Base-by-base conservation (phyloP, 2,329 filamentous ascomycete species). In the Pezicula radicicola region DNA sequence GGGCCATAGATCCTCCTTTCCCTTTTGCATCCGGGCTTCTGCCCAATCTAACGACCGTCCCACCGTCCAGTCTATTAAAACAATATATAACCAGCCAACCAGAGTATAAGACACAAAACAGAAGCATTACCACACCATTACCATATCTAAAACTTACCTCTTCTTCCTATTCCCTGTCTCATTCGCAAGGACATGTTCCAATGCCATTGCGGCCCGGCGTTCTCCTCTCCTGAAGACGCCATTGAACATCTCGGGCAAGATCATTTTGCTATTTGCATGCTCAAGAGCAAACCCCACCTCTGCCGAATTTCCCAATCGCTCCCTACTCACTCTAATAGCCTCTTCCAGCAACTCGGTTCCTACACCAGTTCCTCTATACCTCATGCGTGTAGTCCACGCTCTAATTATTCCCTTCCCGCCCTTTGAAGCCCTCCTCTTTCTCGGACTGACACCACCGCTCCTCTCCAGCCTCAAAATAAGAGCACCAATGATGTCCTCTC, bases 301-400 rank as follows among this genome's bases (percentile, higher is more conserved):
- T 2, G 81, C 82, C 33, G 83, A 84, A 53, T 80, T 80, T 40
- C 89, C 88, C 52, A 87, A 87, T 63, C 79, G 81, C 68, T 85
- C 83, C 60, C 80, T 80, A 54, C 87, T 86, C 50, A 87, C 68
- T 51, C 77, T 77, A 2, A 92, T 84, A 2, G 88, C 89, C 60
- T 89, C 87, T 59, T 87, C 80, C 45, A 96, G 74, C 62, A 96
- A 70, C 30, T 84, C 85, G 39, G 74, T 77, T 3, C 91, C 91
- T 21, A 95, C 75, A 0, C 91, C 90, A 56, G 83, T 81, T 30
- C 81, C 76, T 25, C 91, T 79, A 67, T 90, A 91, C 59, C 77
- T 76, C 47, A 84, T 71, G 64, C 78, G 78, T 2, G 91, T 89
- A 2, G 90, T 93, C 91, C 91, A 96, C 1, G 88, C 91, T 27